Evolutionary conservation across 2,329 filamentous ascomycete species (phyloP), one percentile per base, ranked within the genome.

Genomic region (Endoconidiophora laricicola): DNA sequence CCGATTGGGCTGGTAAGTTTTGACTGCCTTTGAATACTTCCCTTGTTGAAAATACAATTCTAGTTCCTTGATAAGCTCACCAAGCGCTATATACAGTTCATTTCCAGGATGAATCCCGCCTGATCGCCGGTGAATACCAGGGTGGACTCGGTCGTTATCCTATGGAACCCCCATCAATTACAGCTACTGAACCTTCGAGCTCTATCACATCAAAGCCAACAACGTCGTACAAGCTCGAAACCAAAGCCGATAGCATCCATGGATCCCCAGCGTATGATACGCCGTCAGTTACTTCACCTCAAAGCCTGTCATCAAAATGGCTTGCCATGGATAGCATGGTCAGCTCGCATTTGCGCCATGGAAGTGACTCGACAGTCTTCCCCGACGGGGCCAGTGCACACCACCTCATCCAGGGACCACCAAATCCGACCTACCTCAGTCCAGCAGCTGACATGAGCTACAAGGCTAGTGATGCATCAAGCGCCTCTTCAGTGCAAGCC

Each of bases 41-140:
- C 23, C 43, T 20, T 23, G 7, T 26, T 39, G 1, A 23, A 6
- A 18, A n/a, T n/a, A 38, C 16, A n/a, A 23, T 16, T 22, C 10
- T 6, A n/a, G n/a, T 33, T 9, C 12, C 29, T 4, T 18, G 6
- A 46, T 20, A 6, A 38, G 16, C 20, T 38, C 38, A 38, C 36
- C 29, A 18, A 38, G 6, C 5, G 22, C 37, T 14, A 42, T 36
- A 12, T 39, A 46, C 29, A 74, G 78, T 95, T 12, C 72, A 77
- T 48, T 95, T 96, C 57, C 74, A 83, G 58, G 90, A 95, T 60
- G 87, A 96, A 61, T 95, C 88, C 20, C 76, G 87, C 26, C 74
- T 83, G 44, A 93, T 95, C 62, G 90, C 90, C 5, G 90, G 84
- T 1, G 87, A 94, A 61, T 96, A 96, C 62, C 72, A 76, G 48